Base-by-base conservation (phyloP, 2,329 filamentous ascomycete genomes). In the Endothia cerciana region DNA sequence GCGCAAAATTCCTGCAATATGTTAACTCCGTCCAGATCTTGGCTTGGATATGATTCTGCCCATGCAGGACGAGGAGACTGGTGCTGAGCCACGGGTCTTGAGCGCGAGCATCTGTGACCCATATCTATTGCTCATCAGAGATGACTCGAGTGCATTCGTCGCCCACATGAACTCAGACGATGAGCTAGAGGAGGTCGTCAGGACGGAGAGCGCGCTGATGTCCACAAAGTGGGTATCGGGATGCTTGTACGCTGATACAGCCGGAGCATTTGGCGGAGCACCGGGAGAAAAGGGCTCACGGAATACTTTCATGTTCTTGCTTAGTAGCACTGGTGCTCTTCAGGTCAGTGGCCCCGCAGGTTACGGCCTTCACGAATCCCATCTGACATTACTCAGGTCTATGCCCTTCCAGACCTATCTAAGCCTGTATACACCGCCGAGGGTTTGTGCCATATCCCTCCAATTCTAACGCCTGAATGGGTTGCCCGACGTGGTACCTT, bases 31-130 rank as follows among this genome's bases (percentile, higher is more conserved):
- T n/a, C 1, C 73, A 93, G 92, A 97, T 76, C 86, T 99, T 66
- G 92, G 91, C 13, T 84, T 99, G 62, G 89, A 90, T 56, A 94
- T 98, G 73, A 98, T 99, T 63, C 85, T 97, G 60, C 93, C 94
- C 0, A 93, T 98, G 85, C 87, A 92, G 68, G 95, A 98, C 72
- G 95, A 97, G 72, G 92, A 95, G 70, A 94, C 90, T 0, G 93
- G 91, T 15, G 89, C 87, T 25, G 92, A 97, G 72, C 89, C 92
- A 4, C 85, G 89, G 62, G 90, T 95, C 51, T 81, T 93, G 56
- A 91, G 88, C 72, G 91, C 92, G 45, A 96, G 91, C 74, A 94
- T 98, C 72, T 87, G 87, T 25, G 94, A 98, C 71, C 93, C 93
- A 0, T 97, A 93, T 73, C 78, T 99, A 15, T 81, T 97, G 2